A percentile compares a stretch with the other conserved stretches of the same genome.
Evolutionary conservation across 2,329 filamentous ascomycete genomes (phyloP).

Genomic region (Chrysoporthe deuterocubensis): DNA sequence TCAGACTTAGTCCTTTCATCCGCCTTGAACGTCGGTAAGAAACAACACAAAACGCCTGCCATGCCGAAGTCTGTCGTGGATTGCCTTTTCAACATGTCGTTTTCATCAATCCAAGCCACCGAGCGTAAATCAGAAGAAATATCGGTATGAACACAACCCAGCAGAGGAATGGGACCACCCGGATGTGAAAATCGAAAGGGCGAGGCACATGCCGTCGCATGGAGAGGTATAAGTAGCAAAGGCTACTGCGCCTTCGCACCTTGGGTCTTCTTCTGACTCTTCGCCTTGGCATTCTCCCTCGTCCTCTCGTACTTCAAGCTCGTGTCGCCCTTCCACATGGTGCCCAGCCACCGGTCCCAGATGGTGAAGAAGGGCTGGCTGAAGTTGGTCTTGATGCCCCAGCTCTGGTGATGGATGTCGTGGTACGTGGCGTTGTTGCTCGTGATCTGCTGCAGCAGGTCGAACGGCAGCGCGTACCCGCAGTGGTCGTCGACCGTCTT

Average conservation of each 20-base stretch:
- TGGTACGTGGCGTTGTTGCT: slow-evolving; percentile 97
- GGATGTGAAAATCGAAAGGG: not conserved
- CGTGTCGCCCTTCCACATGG: slow-evolving; percentile 75
- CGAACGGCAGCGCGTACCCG: slow-evolving; percentile 93
- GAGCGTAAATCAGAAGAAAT: not conserved
- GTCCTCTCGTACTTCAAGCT: slow-evolving; percentile 47
- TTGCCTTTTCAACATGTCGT: slow-evolving; percentile 6
- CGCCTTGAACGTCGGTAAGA: not conserved
- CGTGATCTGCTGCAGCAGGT: slow-evolving; percentile 88
- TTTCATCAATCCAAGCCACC: slow-evolving; percentile 12
- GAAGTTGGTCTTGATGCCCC: slow-evolving; percentile 97
- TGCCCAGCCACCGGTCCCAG: slow-evolving; percentile 84
- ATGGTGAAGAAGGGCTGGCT: slow-evolving; percentile 93
- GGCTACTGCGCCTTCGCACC: slow-evolving; percentile 11
- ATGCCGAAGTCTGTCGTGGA: slow-evolving; percentile 10
- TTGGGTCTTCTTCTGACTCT: slow-evolving; percentile 44
- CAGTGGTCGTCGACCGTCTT: slow-evolving; percentile 99
- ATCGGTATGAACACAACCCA: not conserved
- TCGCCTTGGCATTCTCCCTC: slow-evolving; percentile 39
- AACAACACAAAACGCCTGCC: slow-evolving; percentile 5
- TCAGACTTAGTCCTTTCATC: not conserved
- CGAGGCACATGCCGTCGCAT: not conserved
- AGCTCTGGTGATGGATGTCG: slow-evolving; percentile 98
- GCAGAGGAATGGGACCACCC: not conserved
- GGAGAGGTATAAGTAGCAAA: not conserved